phyloP scores from a whole-genome alignment of 345 rosid genomes.

The Eucalyptus polybractea region DNA sequence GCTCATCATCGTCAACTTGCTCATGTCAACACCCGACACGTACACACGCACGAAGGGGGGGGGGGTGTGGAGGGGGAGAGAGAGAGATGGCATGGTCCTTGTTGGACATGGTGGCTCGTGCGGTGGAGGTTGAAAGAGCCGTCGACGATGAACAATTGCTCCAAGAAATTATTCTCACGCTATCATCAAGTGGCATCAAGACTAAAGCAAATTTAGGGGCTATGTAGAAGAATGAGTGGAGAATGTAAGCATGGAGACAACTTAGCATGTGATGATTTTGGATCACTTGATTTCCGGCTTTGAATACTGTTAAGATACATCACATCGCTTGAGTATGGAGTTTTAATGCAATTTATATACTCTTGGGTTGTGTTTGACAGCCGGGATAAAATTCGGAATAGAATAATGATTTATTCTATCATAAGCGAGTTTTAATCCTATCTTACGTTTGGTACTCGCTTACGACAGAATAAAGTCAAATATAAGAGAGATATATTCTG shows the following conservation, averaged over 20 bases:
- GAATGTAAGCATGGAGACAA: not conserved
- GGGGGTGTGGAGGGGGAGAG: not conserved
- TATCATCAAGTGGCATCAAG: not conserved
- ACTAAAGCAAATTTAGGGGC: not conserved
- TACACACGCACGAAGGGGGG: not conserved
- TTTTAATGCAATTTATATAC: not conserved
- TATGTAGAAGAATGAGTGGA: not conserved
- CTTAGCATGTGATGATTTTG: not conserved
- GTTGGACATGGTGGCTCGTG: not conserved
- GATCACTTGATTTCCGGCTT: not conserved
- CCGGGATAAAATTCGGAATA: rapidly evolving
- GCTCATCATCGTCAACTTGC: not conserved
- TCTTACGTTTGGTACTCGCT: rapidly evolving
- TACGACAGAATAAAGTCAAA: rapidly evolving
- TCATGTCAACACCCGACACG: not conserved
- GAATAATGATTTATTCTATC: too few relatives aligned
- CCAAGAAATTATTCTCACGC: not conserved
- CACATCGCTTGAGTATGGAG: not conserved
- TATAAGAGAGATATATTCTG: rapidly evolving
- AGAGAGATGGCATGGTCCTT: not conserved
- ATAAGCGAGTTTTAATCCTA: too few relatives aligned
- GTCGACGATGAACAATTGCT: not conserved
- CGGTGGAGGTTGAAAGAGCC: not conserved
- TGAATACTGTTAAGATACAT: not conserved
- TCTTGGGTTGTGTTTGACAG: rapidly evolving